Evolutionary conservation across 371 early-diverging fungal genomes (phyloP).

Genomic region (Hamiltosporidium tvaerminnensis): DNA sequence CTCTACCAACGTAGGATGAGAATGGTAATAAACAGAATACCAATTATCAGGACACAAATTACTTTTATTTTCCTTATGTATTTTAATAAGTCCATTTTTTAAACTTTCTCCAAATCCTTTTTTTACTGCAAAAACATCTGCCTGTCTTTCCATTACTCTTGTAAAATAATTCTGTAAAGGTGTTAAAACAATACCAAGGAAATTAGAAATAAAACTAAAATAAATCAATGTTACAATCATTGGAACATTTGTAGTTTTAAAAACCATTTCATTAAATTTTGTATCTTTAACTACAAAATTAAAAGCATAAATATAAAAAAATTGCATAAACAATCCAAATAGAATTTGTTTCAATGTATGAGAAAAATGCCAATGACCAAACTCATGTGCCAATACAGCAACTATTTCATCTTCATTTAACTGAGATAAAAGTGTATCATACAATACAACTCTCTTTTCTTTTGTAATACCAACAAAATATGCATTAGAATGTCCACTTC

Average conservation of each 20-base stretch:
- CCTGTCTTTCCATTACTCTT: constrained; percentile 75
- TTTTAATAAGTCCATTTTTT: constrained; percentile 65
- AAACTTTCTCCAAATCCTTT: constrained; percentile 62
- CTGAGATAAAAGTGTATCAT: constrained; percentile 76
- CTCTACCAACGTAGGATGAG: constrained; percentile 78
- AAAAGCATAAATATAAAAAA: constrained; percentile 17
- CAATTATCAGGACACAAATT: constrained; percentile 69
- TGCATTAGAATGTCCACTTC: constrained; percentile 81
- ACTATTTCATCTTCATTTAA: constrained; percentile 63
- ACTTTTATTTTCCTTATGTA: constrained; percentile 71
- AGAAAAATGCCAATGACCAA: constrained; percentile 80
- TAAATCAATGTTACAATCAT: constrained; percentile 18
- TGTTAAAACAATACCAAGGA: constrained; percentile 61
- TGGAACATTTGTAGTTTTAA: constrained; percentile 7
- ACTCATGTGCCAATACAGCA: constrained; percentile 70
- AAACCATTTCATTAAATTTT: constrained; percentile 7
- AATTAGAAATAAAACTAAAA: constrained; percentile 55
- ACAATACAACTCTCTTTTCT: constrained; percentile 85
- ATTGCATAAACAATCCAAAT: constrained; percentile 56
- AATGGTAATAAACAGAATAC: constrained; percentile 75
- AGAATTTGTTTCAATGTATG: constrained; percentile 64
- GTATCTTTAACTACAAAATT: constrained; percentile 5
- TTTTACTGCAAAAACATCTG: constrained; percentile 67
- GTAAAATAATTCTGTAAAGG: constrained; percentile 65
- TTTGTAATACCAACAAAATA: constrained; percentile 66